Base-by-base conservation (phyloP, 768 basidiomycete genomes). In the Kwoniella newhampshirensis region DNA sequence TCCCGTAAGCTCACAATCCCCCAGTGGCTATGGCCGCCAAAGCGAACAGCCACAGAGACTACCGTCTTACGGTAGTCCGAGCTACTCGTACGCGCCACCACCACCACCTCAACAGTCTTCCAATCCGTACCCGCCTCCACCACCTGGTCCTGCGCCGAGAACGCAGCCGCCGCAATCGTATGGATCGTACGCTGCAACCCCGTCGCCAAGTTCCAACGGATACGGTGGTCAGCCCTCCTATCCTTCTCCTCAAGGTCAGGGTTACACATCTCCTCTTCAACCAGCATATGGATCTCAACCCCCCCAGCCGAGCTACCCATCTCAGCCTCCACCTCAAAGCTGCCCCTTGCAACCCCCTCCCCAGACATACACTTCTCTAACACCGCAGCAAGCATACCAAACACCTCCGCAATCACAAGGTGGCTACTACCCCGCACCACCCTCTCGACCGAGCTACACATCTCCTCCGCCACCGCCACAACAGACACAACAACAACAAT, bases 91-190 rank as follows among this genome's bases (percentile, higher is more conserved):
- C 60, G 54, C 54, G 21, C 27, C 55, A 9, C 59, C 60, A 13
- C 50, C 56, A 45, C 55, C 55, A 18, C 54, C 66, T 41, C 32
- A 32, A 32, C 32, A 32, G 13, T 43, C 63, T 18, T 60, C 63
- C 18, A 50, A 72, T 12, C 76, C 78, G 1, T 84, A 83, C 67
- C 85, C 84, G 7, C 68, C 93, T 84, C 70, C 91, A 92, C 81
- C 54, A n/a, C 50, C 49, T n/a, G 32, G 41, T 17, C 50, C 43
- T 27, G 17, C 54, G 17, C 28, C 47, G 6, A 13, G 41, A 9
- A 11, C n/a, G 25, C 30, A 12, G 32, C 44, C 36, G 28, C 51
- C 27, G 17, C 54, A 50, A 23, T 5, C 42, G 26, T 57, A 57
- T 37, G 47, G 42, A 4, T 62, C 60, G 4, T 62, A 60, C 37